phyloP scores from a whole-genome alignment of 2,329 filamentous ascomycete species.

The Aureobasidium leucospermi region DNA sequence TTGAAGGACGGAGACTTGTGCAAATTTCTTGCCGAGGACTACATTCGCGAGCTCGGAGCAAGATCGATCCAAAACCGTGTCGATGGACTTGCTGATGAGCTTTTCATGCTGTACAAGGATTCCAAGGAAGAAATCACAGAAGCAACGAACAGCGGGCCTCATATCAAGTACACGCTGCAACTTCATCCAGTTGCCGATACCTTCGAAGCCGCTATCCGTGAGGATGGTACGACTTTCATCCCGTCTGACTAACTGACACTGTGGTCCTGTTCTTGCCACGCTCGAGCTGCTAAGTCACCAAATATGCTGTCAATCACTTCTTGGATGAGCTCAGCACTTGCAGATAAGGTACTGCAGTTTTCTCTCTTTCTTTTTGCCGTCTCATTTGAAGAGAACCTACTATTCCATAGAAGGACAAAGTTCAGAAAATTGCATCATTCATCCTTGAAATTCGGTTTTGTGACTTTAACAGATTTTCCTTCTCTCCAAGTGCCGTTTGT shows the following conservation, averaged over 20 bases:
- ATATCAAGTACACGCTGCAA: conserved; percentile 10
- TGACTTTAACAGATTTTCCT: too few relatives aligned
- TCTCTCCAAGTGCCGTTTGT: too few relatives aligned
- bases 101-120: conserved; percentile 6
- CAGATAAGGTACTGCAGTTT: too few relatives aligned
- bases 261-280: neutral
- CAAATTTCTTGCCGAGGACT: conserved; percentile 25
- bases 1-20: conserved; percentile 27
- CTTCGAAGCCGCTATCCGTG: neutral
- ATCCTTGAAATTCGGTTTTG: too few relatives aligned
- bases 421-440: too few relatives aligned
- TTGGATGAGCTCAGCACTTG: too few relatives aligned
- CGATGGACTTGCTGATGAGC: conserved; percentile 2
- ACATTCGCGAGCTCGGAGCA: conserved; percentile 30
- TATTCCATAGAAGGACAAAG: too few relatives aligned
- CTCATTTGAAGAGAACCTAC: too few relatives aligned
- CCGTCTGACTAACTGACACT: neutral
- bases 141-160: conserved; percentile 1
- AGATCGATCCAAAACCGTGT: conserved; percentile 26
- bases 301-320: too few relatives aligned
- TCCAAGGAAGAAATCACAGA: neutral
- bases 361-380: too few relatives aligned
- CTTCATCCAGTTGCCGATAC: neutral
- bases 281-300: too few relatives aligned
- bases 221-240: neutral